phyloP scores from a whole-genome alignment of 192 early-diverging fungal genomes.

The Tieghemiomyces parasiticus region DNA sequence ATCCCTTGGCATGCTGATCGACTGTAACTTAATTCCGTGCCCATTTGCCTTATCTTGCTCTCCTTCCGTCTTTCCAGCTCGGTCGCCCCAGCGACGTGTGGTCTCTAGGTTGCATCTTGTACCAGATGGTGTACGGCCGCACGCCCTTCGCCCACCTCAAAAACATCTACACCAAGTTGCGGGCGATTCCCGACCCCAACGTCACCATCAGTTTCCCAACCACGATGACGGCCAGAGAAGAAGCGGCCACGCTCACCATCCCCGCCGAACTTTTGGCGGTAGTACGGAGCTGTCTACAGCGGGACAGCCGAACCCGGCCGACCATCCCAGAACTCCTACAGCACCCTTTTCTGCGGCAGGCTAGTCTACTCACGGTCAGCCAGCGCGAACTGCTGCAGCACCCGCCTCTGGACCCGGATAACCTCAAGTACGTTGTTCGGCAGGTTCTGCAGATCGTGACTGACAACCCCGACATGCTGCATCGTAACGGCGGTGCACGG shows the following conservation, averaged over 20 bases:
- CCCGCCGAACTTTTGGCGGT: constrained; percentile 37
- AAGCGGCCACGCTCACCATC: constrained; percentile 20
- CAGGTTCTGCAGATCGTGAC: constrained; percentile 4
- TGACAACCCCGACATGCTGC: background rate
- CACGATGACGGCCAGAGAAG: constrained; percentile 24
- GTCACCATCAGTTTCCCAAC: constrained; percentile 48
- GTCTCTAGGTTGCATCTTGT: constrained; percentile 87
- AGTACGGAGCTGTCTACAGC: constrained; percentile 52
- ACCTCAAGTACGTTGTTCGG: background rate
- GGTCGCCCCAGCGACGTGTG: constrained; percentile 77
- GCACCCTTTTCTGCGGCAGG: constrained; percentile 41
- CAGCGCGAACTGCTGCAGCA: background rate
- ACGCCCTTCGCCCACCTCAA: constrained; percentile 67
- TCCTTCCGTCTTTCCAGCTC: too few relatives aligned
- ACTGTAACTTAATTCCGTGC: too few relatives aligned
- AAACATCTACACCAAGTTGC: constrained; percentile 46
- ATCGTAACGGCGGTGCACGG: constrained; percentile 6
- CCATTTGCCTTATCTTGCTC: too few relatives aligned
- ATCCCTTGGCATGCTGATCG: too few relatives aligned
- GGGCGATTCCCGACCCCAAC: constrained; percentile 50
- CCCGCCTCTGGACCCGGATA: background rate
- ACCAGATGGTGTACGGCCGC: constrained; percentile 75
- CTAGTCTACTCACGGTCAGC: background rate
- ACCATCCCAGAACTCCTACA: constrained; percentile 52
- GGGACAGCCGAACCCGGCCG: constrained; percentile 43